Evolutionary conservation across 352 stramenopile genomes (phyloP).

Genomic region (Globisporangium splendens): DNA sequence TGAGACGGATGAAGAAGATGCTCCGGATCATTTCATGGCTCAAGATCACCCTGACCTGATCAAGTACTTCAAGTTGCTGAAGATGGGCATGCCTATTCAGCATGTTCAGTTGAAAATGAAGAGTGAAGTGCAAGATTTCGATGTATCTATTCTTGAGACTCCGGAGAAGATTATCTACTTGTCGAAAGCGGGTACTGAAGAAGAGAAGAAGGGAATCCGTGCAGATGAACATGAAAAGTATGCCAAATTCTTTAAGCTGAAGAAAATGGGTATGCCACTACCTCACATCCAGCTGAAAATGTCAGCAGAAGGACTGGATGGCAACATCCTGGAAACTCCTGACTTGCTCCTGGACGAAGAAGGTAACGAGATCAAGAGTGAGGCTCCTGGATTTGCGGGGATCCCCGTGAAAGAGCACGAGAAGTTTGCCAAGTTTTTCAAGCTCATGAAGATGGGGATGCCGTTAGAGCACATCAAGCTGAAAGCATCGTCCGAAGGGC

Average conservation of each 20-base stretch:
- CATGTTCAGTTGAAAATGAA: constrained; percentile 74
- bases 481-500: constrained; percentile 76
- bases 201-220: constrained; percentile 38
- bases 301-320: constrained; percentile 89
- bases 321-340: constrained; percentile 74
- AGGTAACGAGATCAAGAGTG: constrained; percentile 34
- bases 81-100: constrained; percentile 70
- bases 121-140: constrained; percentile 49
- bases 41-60: constrained; percentile 62
- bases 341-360: constrained; percentile 61
- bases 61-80: constrained; percentile 83
- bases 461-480: constrained; percentile 74
- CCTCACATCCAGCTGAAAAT: constrained; percentile 93
- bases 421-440: constrained; percentile 94
- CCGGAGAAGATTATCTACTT: constrained; percentile 88
- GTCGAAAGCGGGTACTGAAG: constrained; percentile 49
- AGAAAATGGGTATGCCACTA: constrained; percentile 93
- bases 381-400: constrained; percentile 24
- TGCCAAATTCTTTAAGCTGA: constrained; percentile 94
- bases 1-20: constrained; percentile 64
- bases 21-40: constrained; percentile 27
- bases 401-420: constrained; percentile 84
- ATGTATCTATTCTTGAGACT: constrained; percentile 58
- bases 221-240: constrained; percentile 71
- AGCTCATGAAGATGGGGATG: constrained; percentile 84